Conservation (phyloP, 352 stramenopile species). For the Phytopythium oedochilum region DNA sequence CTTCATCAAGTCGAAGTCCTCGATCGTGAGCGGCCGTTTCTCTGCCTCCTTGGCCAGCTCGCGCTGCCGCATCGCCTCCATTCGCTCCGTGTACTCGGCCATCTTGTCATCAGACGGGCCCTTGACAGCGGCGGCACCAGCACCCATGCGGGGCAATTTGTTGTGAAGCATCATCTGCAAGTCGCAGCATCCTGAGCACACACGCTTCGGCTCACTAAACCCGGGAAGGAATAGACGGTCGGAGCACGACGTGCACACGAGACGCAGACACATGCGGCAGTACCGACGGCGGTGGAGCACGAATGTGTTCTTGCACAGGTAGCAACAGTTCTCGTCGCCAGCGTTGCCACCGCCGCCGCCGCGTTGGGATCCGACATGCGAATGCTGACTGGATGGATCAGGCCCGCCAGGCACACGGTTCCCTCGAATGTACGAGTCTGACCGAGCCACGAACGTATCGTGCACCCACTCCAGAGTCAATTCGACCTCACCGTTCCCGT, state of each 20-base stretch:
- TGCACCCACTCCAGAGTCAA: constrained; percentile 88
- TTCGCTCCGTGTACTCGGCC: constrained; percentile 53
- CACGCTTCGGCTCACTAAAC: constrained; percentile 84
- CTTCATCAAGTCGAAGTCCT: constrained; percentile 95
- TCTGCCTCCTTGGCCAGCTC: constrained; percentile 71
- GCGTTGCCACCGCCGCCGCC: constrained; percentile 12
- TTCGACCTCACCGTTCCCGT: constrained; percentile 84
- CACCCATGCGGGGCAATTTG: constrained; percentile 63
- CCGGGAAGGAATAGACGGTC: constrained; percentile 82
- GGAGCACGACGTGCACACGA: constrained; percentile 83
- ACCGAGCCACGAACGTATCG: constrained; percentile 86
- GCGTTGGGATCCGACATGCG: constrained; percentile 6
- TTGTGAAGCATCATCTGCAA: constrained; percentile 88
- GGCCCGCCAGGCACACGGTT: constrained; percentile 30
- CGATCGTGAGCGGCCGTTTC: constrained; percentile 71
- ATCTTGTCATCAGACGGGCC: constrained; percentile 55
- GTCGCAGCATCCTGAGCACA: constrained; percentile 82
- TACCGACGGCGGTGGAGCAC: constrained; percentile 75
- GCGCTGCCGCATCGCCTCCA: constrained; percentile 77
- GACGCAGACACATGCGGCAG: constrained; percentile 82
- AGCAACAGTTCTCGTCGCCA: constrained; percentile 57
- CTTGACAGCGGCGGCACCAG: constrained; percentile 14
- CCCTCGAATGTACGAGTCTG: constrained; percentile 78
- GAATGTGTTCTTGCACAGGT: constrained; percentile 81
- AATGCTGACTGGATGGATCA: neutral